phyloP scores from a whole-genome alignment of 2,329 filamentous ascomycete species.

The Chrysoporthe puriensis region DNA sequence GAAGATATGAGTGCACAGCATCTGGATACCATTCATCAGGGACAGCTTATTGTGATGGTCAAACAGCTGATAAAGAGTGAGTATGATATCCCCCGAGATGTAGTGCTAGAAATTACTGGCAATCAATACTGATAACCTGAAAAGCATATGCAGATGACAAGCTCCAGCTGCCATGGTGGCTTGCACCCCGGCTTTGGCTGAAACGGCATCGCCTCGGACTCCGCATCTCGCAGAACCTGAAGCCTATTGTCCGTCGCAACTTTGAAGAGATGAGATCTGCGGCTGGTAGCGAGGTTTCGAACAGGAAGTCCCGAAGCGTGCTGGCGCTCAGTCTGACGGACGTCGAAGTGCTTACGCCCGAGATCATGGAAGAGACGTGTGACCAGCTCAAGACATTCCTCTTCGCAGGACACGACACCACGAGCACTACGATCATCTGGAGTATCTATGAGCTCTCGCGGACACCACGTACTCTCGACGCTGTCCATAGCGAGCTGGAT shows the following conservation, averaged over 20 bases:
- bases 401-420: constrained; percentile 47
- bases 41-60: neutral
- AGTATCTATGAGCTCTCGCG: constrained; percentile 42
- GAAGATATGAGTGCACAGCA: neutral
- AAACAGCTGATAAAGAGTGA: neutral
- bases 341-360: constrained; percentile 30
- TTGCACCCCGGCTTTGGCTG: constrained; percentile 24
- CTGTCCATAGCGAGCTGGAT: constrained; percentile 40
- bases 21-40: neutral
- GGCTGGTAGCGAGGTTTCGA: neutral
- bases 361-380: constrained; percentile 36
- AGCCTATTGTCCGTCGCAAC: constrained; percentile 36
- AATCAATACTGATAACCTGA: constrained; percentile 17
- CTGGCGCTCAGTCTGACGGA: constrained; percentile 38
- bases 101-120: constrained; percentile 26
- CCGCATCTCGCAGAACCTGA: constrained; percentile 21
- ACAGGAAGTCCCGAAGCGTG: constrained; percentile 34
- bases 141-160: constrained; percentile 24
- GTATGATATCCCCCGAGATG: neutral
- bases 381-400: constrained; percentile 45
- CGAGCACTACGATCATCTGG: constrained; percentile 42
- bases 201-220: constrained; percentile 25
- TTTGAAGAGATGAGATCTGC: constrained; percentile 34
- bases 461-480: constrained; percentile 35
- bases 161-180: constrained; percentile 31